Base-by-base conservation (phyloP, 768 basidiomycete species). In the Daedalea quercina region DNA sequence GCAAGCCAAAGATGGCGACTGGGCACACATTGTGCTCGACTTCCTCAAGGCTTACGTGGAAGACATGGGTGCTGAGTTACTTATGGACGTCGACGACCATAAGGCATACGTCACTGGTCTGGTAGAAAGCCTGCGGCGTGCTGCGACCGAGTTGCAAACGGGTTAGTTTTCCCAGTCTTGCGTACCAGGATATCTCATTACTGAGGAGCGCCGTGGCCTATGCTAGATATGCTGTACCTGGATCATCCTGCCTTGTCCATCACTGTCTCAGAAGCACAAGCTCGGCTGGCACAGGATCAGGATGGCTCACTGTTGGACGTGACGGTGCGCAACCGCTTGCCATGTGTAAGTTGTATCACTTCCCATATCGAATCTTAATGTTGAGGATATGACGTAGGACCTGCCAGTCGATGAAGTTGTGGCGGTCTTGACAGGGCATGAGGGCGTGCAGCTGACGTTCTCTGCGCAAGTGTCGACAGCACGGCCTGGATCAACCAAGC, bases 1-100 rank as follows among this genome's bases (percentile, higher is more conserved):
- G 13, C 81, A 78, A 59, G 69, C 77, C 6, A 80, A 73, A 53
- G 85, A 90, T 57, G 72, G 74, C 20, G 90, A 94, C 63, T 94
- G 91, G 91, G 77, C 90, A 20, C 81, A 87, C 55, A 77, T 86
- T 15, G 74, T 87, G 6, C 72, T 94, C 26, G 80, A 87, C 3
- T 94, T 88, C 65, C 73, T 96, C 41, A 83, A 81, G 61, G 77
- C 81, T 12, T 85, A 79, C 54, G 76, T 82, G 17, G 81, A 81
- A 26, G 78, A 79, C 57, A 60, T 68, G 35, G 78, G 74, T 3
- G 67, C 69, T 42, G 80, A 83, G 47, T 56, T 85, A 53, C 67
- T 88, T 42, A 69, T 80, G 57, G 71, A 77, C 48, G 73, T 80
- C 52, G 73, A 73, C 9, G 79, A 80, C 59, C 73, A 74, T 51